Conservation (phyloP, 2,329 filamentous ascomycete genomes). For the Aspergillus sp. region DNA sequence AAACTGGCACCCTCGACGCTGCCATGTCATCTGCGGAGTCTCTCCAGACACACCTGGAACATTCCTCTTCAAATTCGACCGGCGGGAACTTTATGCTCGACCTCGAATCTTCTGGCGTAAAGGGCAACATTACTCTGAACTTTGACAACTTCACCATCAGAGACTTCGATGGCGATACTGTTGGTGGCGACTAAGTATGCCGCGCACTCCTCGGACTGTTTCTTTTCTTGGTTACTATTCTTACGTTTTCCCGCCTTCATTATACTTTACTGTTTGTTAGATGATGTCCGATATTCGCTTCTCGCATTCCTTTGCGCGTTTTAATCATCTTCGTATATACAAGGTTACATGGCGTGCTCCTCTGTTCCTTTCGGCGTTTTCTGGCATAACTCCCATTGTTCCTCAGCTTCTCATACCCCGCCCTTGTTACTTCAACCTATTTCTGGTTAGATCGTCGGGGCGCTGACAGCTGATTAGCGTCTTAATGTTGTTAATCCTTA, state of each 20-base stretch:
- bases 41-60: constrained; percentile 33
- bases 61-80: constrained; percentile 24
- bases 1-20: constrained; percentile 31
- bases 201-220: neutral
- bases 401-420: neutral
- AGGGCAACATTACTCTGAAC: constrained; percentile 32
- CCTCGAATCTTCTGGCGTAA: constrained; percentile 18
- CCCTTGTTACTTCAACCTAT: neutral
- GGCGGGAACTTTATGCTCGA: constrained; percentile 24
- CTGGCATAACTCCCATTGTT: neutral
- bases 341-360: neutral
- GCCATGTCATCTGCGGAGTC: constrained; percentile 30
- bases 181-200: constrained; percentile 22
- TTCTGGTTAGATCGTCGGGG: neutral
- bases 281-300: neutral
- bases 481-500: neutral
- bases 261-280: neutral
- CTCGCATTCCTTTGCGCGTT: constrained; percentile 1
- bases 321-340: neutral
- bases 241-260: neutral
- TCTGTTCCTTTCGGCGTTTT: neutral
- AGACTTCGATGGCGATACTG: constrained; percentile 17
- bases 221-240: neutral
- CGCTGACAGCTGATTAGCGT: neutral
- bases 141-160: constrained; percentile 39